Percentiles rank a stretch among this genome's conserved stretches.
Conservation (phyloP, 2,329 filamentous ascomycete species). For the Fusarium virguliforme region DNA sequence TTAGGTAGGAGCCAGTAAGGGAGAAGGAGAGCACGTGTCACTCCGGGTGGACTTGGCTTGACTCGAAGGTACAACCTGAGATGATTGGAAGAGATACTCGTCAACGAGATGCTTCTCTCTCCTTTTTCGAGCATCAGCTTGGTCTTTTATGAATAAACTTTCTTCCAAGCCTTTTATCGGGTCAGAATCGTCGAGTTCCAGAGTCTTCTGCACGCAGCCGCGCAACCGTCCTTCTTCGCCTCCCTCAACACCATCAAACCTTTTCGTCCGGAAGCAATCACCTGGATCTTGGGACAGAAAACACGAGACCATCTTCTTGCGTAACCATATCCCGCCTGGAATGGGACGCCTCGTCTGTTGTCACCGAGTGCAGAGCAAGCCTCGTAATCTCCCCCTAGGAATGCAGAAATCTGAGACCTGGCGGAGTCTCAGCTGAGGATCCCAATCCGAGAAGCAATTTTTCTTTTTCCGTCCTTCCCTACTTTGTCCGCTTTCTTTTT, state of each 20-base stretch:
- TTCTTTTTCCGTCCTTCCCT: conserved; percentile 8
- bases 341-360: conserved; percentile 20
- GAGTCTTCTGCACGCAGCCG: conserved; percentile 19
- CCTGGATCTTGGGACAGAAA: conserved; percentile 15
- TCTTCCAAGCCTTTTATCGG: neutral
- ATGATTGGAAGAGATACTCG: neutral
- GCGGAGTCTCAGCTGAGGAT: neutral
- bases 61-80: neutral
- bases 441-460: conserved; percentile 7
- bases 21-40: conserved; percentile 28
- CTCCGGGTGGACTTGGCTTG: conserved; percentile 7
- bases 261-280: conserved; percentile 25
- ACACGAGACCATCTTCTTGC: neutral
- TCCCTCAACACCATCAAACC: neutral
- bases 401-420: conserved; percentile 35
- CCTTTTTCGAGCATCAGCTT: neutral
- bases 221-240: neutral
- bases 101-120: conserved; percentile 13
- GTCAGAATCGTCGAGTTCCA: neutral
- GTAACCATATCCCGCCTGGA: conserved; percentile 16
- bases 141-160: conserved; percentile 8
- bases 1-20: neutral
- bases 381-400: conserved; percentile 37
- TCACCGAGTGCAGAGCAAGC: conserved; percentile 13
- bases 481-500: conserved; percentile 6